Percentiles rank a stretch among this genome's conserved stretches.
Evolutionary conservation across 2,329 filamentous ascomycete genomes (phyloP).

Genomic region (Daldinia eschscholtzii): DNA sequence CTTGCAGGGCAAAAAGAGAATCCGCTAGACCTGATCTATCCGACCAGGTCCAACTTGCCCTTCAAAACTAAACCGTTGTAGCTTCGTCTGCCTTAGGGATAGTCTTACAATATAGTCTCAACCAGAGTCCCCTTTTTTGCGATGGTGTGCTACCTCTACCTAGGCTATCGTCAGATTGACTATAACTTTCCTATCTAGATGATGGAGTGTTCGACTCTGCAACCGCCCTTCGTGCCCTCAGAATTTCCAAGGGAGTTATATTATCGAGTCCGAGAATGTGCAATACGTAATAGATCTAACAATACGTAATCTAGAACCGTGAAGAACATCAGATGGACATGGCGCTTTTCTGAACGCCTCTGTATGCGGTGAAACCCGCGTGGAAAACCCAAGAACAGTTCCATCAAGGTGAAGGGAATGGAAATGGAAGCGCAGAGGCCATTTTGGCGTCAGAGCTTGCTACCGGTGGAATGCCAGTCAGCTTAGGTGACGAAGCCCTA

Average conservation of each 20-base stretch:
- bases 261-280: conserved; percentile 18
- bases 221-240: conserved; percentile 40
- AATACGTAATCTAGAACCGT: conserved; percentile 20
- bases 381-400: conserved; percentile 22
- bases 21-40: conserved; percentile 34
- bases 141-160: conserved; percentile 16
- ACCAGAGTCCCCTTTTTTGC: conserved; percentile 33
- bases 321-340: conserved; percentile 30
- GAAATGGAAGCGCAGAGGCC: conserved; percentile 20
- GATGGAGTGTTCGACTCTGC: conserved; percentile 30
- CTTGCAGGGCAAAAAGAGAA: conserved; percentile 20
- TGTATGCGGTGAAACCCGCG: conserved; percentile 42
- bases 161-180: conserved; percentile 12
- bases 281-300: conserved; percentile 17
- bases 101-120: conserved; percentile 40
- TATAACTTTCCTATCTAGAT: conserved; percentile 22
- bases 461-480: conserved; percentile 9
- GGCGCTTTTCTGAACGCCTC: conserved; percentile 36
- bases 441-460: conserved; percentile 3
- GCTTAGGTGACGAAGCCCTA: conserved; percentile 19
- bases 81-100: conserved; percentile 38
- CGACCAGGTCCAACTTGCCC: conserved; percentile 28
- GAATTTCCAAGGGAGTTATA: conserved; percentile 17
- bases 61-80: conserved; percentile 21
- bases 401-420: conserved; percentile 12